Conservation (phyloP, 176 grass and related monocot genomes). For the maize (Zea mays) region DNA sequence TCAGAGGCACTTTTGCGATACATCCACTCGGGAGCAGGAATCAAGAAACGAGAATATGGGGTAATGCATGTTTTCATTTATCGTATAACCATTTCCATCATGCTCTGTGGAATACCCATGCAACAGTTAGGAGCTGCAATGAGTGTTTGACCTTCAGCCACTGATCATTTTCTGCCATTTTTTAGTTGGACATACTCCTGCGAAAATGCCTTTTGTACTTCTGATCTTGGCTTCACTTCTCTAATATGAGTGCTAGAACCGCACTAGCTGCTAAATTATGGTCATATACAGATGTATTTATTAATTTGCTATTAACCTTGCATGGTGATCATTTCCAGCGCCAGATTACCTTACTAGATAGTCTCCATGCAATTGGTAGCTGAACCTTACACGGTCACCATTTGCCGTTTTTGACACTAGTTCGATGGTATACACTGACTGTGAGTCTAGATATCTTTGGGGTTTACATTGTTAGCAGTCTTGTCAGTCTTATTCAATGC, state of each 20-base stretch:
- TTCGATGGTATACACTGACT: background rate
- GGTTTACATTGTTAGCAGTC: background rate
- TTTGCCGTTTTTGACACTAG: background rate
- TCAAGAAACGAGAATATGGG: constrained; percentile 69
- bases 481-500: background rate
- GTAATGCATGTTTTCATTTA: constrained; percentile 46
- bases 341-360: background rate
- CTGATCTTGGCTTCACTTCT: constrained; percentile 8
- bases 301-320: background rate
- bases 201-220: constrained; percentile 4
- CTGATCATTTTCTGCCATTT: background rate
- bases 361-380: constrained; percentile 10
- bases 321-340: constrained; percentile 10
- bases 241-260: background rate
- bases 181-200: constrained; percentile 3
- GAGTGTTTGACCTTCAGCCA: background rate
- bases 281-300: constrained; percentile 1
- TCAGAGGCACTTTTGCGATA: constrained; percentile 72
- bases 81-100: background rate
- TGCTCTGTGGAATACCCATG: constrained; percentile 5
- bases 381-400: background rate
- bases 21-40: constrained; percentile 55
- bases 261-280: constrained; percentile 21
- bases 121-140: background rate
- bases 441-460: constrained; percentile 5